A percentile compares a stretch with the other conserved stretches of the same genome.
Conservation (phyloP, 352 stramenopile genomes). For the Globisporangium spinosum region DNA sequence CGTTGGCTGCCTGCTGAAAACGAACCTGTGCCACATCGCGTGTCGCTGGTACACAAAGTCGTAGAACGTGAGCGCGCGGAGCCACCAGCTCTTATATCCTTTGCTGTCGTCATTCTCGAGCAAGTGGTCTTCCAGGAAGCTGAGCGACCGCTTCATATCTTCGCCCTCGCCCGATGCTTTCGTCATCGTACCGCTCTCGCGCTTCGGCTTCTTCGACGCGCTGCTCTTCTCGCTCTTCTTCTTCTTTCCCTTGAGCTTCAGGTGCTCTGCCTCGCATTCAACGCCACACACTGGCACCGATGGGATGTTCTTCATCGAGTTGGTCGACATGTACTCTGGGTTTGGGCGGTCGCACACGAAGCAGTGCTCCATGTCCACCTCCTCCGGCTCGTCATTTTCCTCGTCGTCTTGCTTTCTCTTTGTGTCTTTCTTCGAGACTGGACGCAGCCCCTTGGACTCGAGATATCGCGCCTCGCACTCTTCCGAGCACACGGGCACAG, state of each 20-base stretch:
- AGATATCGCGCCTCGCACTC: constrained; percentile 54
- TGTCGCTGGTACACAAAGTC: constrained; percentile 86
- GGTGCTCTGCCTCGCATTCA: constrained; percentile 56
- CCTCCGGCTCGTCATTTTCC: constrained; percentile 4
- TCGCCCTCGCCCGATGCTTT: not conserved
- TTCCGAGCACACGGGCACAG: constrained; percentile 57
- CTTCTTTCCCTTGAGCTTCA: constrained; percentile 21
- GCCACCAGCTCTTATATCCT: constrained; percentile 86
- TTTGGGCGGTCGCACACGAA: constrained; percentile 59
- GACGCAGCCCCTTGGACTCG: constrained; percentile 46
- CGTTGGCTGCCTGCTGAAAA: not conserved
- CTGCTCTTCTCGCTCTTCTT: constrained; percentile 28
- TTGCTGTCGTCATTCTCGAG: constrained; percentile 64
- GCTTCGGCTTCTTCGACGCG: constrained; percentile 4
- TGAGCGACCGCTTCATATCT: constrained; percentile 41
- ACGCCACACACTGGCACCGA: constrained; percentile 66
- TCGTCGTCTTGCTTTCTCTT: constrained; percentile 19
- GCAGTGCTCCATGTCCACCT: constrained; percentile 38
- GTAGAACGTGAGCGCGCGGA: constrained; percentile 77
- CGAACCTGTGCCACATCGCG: constrained; percentile 75
- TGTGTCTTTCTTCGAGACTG: constrained; percentile 21
- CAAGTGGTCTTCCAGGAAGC: constrained; percentile 72
- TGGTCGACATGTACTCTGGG: constrained; percentile 64
- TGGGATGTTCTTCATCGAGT: constrained; percentile 40
- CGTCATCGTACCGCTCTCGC: not conserved